Conservation (phyloP, 1,139 yeast genomes). For the Spathaspora sp. region DNA sequence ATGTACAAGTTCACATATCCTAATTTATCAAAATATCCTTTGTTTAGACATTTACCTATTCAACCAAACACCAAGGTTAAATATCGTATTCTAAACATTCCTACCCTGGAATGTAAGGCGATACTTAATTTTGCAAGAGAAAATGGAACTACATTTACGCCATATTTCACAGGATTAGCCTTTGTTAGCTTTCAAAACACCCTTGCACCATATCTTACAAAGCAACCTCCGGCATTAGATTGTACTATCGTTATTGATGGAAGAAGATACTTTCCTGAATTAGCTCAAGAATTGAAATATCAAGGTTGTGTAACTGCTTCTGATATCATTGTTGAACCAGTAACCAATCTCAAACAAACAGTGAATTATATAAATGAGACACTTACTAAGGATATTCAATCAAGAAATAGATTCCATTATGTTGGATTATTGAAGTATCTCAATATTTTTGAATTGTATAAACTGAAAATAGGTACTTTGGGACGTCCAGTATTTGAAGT, state of each 20-base stretch:
- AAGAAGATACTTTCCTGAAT: conserved; percentile 23
- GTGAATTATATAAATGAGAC: conserved; percentile 10
- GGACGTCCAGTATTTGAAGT: conserved; percentile 21
- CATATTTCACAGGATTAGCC: conserved; percentile 22
- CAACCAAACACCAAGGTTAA: conserved; percentile 12
- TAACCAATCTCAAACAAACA: conserved; percentile 10
- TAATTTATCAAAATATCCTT: conserved; percentile 16
- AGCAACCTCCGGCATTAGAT: conserved; percentile 11
- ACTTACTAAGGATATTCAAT: conserved; percentile 12
- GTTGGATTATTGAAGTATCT: conserved; percentile 21
- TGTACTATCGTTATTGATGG: conserved; percentile 23
- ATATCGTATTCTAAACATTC: conserved; percentile 17
- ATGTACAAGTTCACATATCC: conserved; percentile 12
- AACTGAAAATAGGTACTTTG: conserved; percentile 12
- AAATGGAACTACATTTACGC: conserved; percentile 25
- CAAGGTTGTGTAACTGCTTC: conserved; percentile 19
- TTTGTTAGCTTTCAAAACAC: conserved; percentile 20
- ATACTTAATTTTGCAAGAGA: conserved; percentile 16
- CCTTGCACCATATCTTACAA: conserved; percentile 13
- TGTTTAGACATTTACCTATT: conserved; percentile 15
- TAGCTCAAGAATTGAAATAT: conserved; percentile 15
- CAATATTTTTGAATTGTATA: conserved; percentile 15
- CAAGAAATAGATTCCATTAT: conserved; percentile 16
- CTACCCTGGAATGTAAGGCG: conserved; percentile 10
- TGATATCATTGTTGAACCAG: conserved; percentile 15